These are phyloP conservation scores for Fusarium equiseti DNA, from an alignment of 2,329 filamentous ascomycete species.

Conservation along the genomic window DNA sequence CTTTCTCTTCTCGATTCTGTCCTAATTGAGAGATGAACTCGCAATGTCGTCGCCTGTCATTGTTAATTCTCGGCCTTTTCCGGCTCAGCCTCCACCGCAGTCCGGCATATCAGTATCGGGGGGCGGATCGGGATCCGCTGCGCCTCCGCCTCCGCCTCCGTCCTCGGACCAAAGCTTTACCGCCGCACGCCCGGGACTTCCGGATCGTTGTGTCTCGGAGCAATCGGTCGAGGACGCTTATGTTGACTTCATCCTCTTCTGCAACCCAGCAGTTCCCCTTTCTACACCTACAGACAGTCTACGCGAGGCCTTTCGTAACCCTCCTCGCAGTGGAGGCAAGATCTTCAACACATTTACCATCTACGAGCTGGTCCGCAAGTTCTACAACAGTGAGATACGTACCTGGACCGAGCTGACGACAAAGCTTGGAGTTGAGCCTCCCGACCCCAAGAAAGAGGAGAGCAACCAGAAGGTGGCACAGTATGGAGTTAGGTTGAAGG, in stretches of 20 bases:
- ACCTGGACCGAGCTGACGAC: slow-evolving; percentile 92
- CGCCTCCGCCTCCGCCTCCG: slow-evolving; percentile 34
- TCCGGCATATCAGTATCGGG: slow-evolving; percentile 37
- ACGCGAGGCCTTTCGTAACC: slow-evolving; percentile 79
- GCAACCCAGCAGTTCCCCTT: slow-evolving; percentile 81
- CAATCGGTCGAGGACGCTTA: slow-evolving; percentile 85
- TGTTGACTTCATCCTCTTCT: slow-evolving; percentile 86
- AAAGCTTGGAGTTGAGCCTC: slow-evolving; percentile 88
- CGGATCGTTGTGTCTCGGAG: slow-evolving; percentile 75
- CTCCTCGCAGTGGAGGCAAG: slow-evolving; percentile 89
- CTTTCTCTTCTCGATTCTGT: background rate
- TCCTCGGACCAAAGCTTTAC: slow-evolving; percentile 34
- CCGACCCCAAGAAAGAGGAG: slow-evolving; percentile 83
- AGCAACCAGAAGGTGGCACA: slow-evolving; percentile 95
- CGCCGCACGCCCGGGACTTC: slow-evolving; percentile 59
- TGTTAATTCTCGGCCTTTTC: slow-evolving; percentile 24
- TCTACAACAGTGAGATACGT: slow-evolving; percentile 86
- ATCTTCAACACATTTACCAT: slow-evolving; percentile 82
- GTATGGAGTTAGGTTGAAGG: slow-evolving; percentile 92
- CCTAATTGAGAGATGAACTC: slow-evolving; percentile 39
- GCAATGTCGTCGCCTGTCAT: slow-evolving; percentile 40
- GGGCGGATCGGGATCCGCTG: slow-evolving; percentile 34
- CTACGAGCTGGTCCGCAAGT: slow-evolving; percentile 81
- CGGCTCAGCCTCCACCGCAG: slow-evolving; percentile 35
- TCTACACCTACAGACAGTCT: slow-evolving; percentile 77